Conservation (phyloP, 2,329 filamentous ascomycete genomes). For the Aspergillus tanneri region DNA sequence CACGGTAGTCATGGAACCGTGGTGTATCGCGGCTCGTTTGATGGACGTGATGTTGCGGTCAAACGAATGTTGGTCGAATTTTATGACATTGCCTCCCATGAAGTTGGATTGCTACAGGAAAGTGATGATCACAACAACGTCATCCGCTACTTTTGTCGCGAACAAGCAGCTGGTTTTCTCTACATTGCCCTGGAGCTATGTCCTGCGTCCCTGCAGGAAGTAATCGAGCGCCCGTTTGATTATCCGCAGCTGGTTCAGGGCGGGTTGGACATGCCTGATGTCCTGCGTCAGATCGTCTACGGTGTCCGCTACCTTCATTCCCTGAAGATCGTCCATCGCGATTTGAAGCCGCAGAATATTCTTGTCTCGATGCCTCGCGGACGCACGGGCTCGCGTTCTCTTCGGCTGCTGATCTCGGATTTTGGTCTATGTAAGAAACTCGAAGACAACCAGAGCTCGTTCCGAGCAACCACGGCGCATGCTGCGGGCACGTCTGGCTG, state of each 20-base stretch:
- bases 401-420: slow-evolving; percentile 92
- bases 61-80: slow-evolving; percentile 97
- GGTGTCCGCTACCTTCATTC: slow-evolving; percentile 87
- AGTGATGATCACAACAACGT: slow-evolving; percentile 97
- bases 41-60: slow-evolving; percentile 87
- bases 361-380: slow-evolving; percentile 68
- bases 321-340: slow-evolving; percentile 91
- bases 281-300: slow-evolving; percentile 84
- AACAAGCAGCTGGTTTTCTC: slow-evolving; percentile 82
- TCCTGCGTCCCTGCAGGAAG: slow-evolving; percentile 86
- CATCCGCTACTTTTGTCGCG: slow-evolving; percentile 92
- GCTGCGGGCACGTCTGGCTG: slow-evolving; percentile 92
- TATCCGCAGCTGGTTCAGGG: slow-evolving; percentile 65
- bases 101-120: slow-evolving; percentile 84
- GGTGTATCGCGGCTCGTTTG: slow-evolving; percentile 92
- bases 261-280: slow-evolving; percentile 71
- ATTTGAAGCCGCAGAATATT: slow-evolving; percentile 97
- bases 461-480: slow-evolving; percentile 89
- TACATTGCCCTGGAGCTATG: slow-evolving; percentile 96
- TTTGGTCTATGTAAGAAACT: slow-evolving; percentile 98
- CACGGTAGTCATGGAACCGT: slow-evolving; percentile 95
- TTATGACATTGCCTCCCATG: slow-evolving; percentile 90
- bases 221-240: slow-evolving; percentile 72
- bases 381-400: slow-evolving; percentile 55
- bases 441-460: slow-evolving; percentile 89